A percentile compares a stretch with the other conserved stretches of the same genome.
Conservation (phyloP, 805 yeast species). For the Candida stauntonica region DNA sequence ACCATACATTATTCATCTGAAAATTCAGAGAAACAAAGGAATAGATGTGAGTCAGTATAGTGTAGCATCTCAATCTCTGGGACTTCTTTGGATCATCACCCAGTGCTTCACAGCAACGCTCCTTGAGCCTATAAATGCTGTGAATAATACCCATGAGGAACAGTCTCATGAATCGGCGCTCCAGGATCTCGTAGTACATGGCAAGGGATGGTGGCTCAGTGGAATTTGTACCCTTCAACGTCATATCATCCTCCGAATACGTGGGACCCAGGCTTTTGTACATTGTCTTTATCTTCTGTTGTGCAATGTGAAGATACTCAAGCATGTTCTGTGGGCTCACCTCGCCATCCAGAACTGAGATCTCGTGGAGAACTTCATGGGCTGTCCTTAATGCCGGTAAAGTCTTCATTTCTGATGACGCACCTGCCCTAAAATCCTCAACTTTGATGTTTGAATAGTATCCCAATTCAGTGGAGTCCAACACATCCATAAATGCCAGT, state of each 20-base stretch:
- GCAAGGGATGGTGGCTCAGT: slow-evolving; percentile 1
- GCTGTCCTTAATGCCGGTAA: background rate
- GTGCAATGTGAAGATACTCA: background rate
- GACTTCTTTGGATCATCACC: slow-evolving; percentile 9
- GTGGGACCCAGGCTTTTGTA: background rate
- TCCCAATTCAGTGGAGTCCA: slow-evolving; percentile 1
- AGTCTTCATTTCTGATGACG: background rate
- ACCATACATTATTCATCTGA: background rate
- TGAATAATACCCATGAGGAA: slow-evolving; percentile 3
- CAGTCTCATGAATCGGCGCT: background rate
- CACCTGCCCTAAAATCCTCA: slow-evolving; percentile 1
- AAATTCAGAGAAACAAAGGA: background rate
- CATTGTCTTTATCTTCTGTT: background rate
- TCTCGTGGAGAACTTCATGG: slow-evolving; percentile 2
- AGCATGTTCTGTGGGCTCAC: slow-evolving; percentile 1
- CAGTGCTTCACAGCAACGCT: background rate
- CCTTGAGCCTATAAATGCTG: slow-evolving; percentile 2
- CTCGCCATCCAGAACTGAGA: slow-evolving; percentile 5
- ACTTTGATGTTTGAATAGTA: background rate
- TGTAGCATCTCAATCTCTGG: slow-evolving; percentile 1
- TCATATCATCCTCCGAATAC: background rate
- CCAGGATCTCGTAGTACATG: background rate
- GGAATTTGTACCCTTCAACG: background rate
- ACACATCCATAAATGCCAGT: background rate
- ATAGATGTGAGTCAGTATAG: slow-evolving; percentile 3